Conservation (phyloP, 768 basidiomycete species). For the Termitomyces sp. region DNA sequence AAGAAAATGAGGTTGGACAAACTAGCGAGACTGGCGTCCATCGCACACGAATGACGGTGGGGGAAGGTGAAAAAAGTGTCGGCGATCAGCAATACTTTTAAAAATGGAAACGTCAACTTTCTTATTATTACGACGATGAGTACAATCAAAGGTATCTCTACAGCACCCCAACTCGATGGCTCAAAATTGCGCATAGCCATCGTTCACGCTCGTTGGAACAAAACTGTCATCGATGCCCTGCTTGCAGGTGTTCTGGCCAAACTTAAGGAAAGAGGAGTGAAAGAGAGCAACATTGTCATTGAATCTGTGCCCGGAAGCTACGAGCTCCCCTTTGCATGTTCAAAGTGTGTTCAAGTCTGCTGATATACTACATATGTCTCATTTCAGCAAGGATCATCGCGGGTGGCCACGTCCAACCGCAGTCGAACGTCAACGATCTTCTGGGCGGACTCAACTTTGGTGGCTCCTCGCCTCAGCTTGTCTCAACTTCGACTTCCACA, state of each 20-base stretch:
- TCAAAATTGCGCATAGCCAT: constrained; percentile 81
- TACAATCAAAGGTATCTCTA: constrained; percentile 75
- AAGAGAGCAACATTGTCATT: constrained; percentile 83
- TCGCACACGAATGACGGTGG: constrained; percentile 13
- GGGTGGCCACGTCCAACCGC: constrained; percentile 79
- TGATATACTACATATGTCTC: constrained; percentile 5
- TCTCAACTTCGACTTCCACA: constrained; percentile 44
- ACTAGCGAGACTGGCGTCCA: constrained; percentile 56
- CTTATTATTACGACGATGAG: constrained; percentile 29
- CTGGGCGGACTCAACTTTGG: constrained; percentile 58
- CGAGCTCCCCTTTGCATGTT: constrained; percentile 86
- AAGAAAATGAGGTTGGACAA: constrained; percentile 15
- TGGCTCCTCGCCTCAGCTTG: constrained; percentile 38
- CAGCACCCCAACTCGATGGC: constrained; percentile 69
- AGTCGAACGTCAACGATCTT: constrained; percentile 75
- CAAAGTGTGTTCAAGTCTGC: constrained; percentile 51
- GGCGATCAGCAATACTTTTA: background rate
- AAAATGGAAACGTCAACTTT: constrained; percentile 6
- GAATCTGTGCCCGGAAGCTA: constrained; percentile 94
- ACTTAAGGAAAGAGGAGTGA: constrained; percentile 82
- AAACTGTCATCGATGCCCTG: constrained; percentile 77
- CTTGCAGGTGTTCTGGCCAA: constrained; percentile 75
- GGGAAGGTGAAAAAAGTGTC: constrained; percentile 7
- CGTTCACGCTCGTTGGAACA: constrained; percentile 97
- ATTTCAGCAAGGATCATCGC: constrained; percentile 58